Evolutionary conservation across 257 asterid genomes (phyloP).

Genomic region (Capsicum rhomboideum): DNA sequence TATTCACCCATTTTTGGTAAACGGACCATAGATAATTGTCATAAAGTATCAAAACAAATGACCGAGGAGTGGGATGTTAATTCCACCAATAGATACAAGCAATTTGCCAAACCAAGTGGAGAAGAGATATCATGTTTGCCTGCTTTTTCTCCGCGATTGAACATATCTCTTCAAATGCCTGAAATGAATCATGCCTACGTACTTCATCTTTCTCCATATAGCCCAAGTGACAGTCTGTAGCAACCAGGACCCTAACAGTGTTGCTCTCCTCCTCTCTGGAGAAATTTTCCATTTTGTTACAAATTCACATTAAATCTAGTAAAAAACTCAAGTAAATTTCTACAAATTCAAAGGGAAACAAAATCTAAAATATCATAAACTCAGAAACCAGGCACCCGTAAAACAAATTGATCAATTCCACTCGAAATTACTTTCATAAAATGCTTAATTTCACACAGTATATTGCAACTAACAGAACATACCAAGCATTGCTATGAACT

Average conservation of each 20-base stretch:
- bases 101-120: background rate
- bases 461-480: background rate
- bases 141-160: slow-evolving; percentile 89
- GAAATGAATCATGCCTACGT: slow-evolving; percentile 90
- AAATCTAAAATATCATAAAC: background rate
- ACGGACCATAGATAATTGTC: background rate
- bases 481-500: background rate
- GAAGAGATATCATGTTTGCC: slow-evolving; percentile 24
- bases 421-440: background rate
- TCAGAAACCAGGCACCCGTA: background rate
- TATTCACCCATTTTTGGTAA: background rate
- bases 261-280: slow-evolving; percentile 49
- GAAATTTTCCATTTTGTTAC: background rate
- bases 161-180: slow-evolving; percentile 97
- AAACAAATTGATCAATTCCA: background rate
- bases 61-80: background rate
- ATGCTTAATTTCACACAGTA: background rate
- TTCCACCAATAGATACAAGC: background rate
- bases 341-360: background rate
- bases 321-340: background rate
- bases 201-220: slow-evolving; percentile 98
- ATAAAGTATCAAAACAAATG: background rate
- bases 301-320: background rate
- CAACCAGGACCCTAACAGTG: slow-evolving; percentile 71
- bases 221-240: slow-evolving; percentile 97